Percentiles rank a stretch among this genome's conserved stretches.
phyloP scores from a whole-genome alignment of 1,139 yeast species.

The Yamadazyma friedrichii region DNA sequence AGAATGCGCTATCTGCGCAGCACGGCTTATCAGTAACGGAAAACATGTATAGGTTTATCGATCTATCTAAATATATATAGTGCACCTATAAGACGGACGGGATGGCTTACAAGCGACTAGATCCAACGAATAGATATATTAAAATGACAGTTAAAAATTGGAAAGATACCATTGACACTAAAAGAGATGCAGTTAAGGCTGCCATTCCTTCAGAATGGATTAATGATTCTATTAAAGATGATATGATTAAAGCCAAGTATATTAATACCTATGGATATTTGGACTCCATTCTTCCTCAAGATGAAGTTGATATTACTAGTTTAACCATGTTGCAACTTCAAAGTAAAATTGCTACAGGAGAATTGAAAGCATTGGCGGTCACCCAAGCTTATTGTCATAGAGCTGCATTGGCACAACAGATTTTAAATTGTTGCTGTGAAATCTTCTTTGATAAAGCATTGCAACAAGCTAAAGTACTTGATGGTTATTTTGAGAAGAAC shows the following conservation, averaged over 20 bases:
- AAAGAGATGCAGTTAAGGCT: conserved; percentile 7
- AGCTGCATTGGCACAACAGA: conserved; percentile 44
- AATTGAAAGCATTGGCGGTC: conserved; percentile 12
- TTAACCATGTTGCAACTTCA: conserved; percentile 7
- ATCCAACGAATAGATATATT: no score
- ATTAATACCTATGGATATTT: conserved; percentile 31
- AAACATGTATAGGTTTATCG: no score
- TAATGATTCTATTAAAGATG: conserved; percentile 3
- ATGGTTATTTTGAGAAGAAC: conserved; percentile 19
- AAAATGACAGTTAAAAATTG: conserved; percentile 4
- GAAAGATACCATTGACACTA: conserved; percentile 8
- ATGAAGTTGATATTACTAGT: conserved; percentile 33
- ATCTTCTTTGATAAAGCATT: conserved; percentile 32
- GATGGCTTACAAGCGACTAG: no score
- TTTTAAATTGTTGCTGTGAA: conserved; percentile 34
- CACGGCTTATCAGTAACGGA: no score
- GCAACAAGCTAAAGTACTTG: conserved; percentile 24
- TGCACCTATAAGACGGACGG: no score
- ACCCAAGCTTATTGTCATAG: conserved; percentile 20
- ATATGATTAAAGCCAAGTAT: conserved; percentile 12
- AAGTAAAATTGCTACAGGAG: conserved; percentile 9
- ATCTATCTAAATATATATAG: no score
- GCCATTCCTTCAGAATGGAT: conserved; percentile 24
- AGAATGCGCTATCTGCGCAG: no score
- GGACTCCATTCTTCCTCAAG: conserved; percentile 25